Conservation (phyloP, 192 early-diverging fungal genomes). For the Coemansia sp. region DNA sequence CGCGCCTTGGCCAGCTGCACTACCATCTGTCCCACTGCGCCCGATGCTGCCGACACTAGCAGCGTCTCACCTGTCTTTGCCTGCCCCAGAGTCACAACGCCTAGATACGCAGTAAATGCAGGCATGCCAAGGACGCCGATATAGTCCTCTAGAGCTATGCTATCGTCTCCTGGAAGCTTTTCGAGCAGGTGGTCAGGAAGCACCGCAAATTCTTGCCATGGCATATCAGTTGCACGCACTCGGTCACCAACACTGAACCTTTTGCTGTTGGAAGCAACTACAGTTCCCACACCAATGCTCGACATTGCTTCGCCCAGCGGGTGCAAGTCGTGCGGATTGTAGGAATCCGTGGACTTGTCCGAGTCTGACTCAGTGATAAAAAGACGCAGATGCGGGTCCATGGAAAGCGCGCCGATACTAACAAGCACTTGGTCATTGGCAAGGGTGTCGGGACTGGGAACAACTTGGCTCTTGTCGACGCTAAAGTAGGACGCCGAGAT, state of each 20-base stretch:
- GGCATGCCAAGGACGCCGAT: conserved; percentile 80
- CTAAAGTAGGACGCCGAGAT: conserved; percentile 24
- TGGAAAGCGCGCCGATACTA: conserved; percentile 66
- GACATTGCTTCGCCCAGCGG: conserved; percentile 63
- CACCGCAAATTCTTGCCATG: conserved; percentile 66
- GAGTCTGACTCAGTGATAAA: conserved; percentile 59
- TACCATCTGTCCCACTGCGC: conserved; percentile 78
- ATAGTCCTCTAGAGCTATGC: conserved; percentile 60
- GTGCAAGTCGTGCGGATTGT: conserved; percentile 40
- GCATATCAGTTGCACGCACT: conserved; percentile 59
- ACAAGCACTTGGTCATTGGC: conserved; percentile 48
- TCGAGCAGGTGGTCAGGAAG: conserved; percentile 22
- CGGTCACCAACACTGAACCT: conserved; percentile 63
- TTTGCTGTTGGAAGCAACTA: conserved; percentile 66
- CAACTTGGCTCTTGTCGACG: conserved; percentile 28
- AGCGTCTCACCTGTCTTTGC: conserved; percentile 83
- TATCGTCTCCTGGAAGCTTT: conserved; percentile 18
- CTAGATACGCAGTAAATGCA: conserved; percentile 75
- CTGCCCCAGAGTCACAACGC: conserved; percentile 64
- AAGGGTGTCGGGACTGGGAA: conserved; percentile 13
- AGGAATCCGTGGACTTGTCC: conserved; percentile 44
- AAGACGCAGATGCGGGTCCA: conserved; percentile 76
- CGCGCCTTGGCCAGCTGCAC: conserved; percentile 78
- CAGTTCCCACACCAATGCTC: conserved; percentile 64
- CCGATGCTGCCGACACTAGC: conserved; percentile 79